Evolutionary conservation across 1,284 basidiomycete species (phyloP).

Genomic region (Boletellus deceptivus): DNA sequence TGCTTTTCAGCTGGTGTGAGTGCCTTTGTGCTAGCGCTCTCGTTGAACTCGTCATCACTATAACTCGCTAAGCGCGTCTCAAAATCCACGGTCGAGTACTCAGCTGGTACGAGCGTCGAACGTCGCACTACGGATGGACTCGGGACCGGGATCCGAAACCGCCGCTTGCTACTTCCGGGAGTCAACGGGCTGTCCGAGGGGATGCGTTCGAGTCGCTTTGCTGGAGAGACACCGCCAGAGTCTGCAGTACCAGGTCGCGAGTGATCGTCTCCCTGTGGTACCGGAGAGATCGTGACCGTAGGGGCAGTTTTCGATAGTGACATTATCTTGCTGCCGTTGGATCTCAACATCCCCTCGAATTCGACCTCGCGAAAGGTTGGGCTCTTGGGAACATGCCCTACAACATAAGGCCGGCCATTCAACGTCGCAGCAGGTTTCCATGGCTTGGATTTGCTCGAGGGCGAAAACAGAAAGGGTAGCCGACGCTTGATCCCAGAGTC

Average conservation of each 20-base stretch:
- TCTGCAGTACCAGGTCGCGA: slow-evolving; percentile 27
- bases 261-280: slow-evolving; percentile 18
- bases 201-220: slow-evolving; percentile 26
- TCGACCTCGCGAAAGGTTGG: slow-evolving; percentile 68
- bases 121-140: slow-evolving; percentile 48
- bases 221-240: slow-evolving; percentile 17
- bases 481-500: slow-evolving; percentile 43
- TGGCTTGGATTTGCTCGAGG: slow-evolving; percentile 46
- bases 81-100: slow-evolving; percentile 75
- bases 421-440: slow-evolving; percentile 78
- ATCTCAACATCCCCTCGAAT: slow-evolving; percentile 74
- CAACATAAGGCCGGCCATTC: slow-evolving; percentile 71
- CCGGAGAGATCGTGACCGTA: slow-evolving; percentile 22
- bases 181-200: slow-evolving; percentile 32
- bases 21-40: slow-evolving; percentile 25
- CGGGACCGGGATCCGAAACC: slow-evolving; percentile 56
- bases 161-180: slow-evolving; percentile 36
- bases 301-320: slow-evolving; percentile 40
- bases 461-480: slow-evolving; percentile 49
- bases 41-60: slow-evolving; percentile 56
- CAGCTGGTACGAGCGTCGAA: slow-evolving; percentile 55
- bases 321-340: slow-evolving; percentile 61
- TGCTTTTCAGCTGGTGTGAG: slow-evolving; percentile 42
- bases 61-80: slow-evolving; percentile 67
- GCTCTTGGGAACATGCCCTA: slow-evolving; percentile 64